Evolutionary conservation across 2,329 filamentous ascomycete genomes (phyloP).

Genomic region (Aspergillus cejpii): DNA sequence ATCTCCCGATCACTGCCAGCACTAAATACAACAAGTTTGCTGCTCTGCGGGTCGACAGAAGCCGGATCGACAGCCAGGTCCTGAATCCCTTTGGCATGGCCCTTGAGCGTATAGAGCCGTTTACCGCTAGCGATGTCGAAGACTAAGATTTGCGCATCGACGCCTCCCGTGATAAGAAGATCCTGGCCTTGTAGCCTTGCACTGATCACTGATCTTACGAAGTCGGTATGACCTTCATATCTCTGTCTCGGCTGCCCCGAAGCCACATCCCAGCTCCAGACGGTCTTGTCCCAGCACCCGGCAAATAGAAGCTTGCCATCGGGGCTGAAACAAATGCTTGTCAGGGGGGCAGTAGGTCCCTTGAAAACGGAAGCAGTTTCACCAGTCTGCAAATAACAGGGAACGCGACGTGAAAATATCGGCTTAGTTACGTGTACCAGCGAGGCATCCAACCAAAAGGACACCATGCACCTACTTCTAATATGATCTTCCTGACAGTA

Average conservation of each 20-base stretch:
- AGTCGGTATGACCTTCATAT: slow-evolving; percentile 76
- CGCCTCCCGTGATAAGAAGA: slow-evolving; percentile 64
- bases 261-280: slow-evolving; percentile 75
- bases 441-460: slow-evolving; percentile 7
- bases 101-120: slow-evolving; percentile 69
- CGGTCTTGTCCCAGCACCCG: slow-evolving; percentile 87
- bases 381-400: slow-evolving; percentile 35
- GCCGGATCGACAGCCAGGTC: slow-evolving; percentile 68
- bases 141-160: slow-evolving; percentile 73
- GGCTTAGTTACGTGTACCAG: slow-evolving; percentile 9
- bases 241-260: slow-evolving; percentile 51
- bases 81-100: slow-evolving; percentile 71
- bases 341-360: slow-evolving; percentile 73
- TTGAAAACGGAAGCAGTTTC: slow-evolving; percentile 51
- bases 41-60: slow-evolving; percentile 40
- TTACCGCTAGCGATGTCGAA: slow-evolving; percentile 68
- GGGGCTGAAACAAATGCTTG: slow-evolving; percentile 62
- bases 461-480: slow-evolving; percentile 59
- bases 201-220: slow-evolving; percentile 74
- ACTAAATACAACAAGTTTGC: slow-evolving; percentile 58
- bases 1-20: slow-evolving; percentile 76
- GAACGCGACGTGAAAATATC: slow-evolving; percentile 7
- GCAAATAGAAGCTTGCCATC: slow-evolving; percentile 62
- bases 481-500: slow-evolving; percentile 62
- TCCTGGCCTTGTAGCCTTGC: slow-evolving; percentile 56